Evolutionary conservation across 352 stramenopile genomes (phyloP), one percentile per base, ranked within the genome.

Genomic region (Globisporangium nodosum): DNA sequence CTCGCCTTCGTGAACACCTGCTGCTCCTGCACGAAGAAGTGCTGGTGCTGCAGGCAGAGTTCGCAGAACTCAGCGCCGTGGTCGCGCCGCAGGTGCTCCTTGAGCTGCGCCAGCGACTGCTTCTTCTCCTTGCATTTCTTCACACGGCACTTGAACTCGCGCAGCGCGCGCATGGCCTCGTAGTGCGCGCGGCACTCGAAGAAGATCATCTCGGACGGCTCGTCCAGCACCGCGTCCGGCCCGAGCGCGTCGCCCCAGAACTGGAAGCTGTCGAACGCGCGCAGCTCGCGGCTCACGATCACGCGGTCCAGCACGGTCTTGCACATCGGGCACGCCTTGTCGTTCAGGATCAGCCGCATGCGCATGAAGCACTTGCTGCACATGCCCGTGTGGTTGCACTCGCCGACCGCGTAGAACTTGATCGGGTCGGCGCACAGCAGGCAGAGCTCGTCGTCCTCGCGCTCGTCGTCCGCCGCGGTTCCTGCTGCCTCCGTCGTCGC

Each of bases 1-100:
- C 76, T 79, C 27, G 69, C 69, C 51, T 90, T 91, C 9, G 77
- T 82, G 60, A 88, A 93, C 59, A 90, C 74, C 50, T 86, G 78
- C 46, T 91, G 78, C 60, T 93, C 84, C 61, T 90, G 79, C 43
- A 90, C 74, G 58, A 91, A 93, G 48, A 90, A 90, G 16, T 85
- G 81, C 65, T 90, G 76, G 62, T 91, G 81, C 31, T 65, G 60
- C 42, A 93, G 60, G 35, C 84, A 93, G 15, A 93, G 61, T 45
- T 93, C 81, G 47, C 84, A 93, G 50, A 93, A 93, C 61, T 87
- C 80, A 20, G 76, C 74, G 31, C 70, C 66, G 64, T 93, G 84
- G 15, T 85, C 74, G 39, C 73, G 74, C 5, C 68, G 66, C 65
- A 93, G 61, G 49, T 93, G 84, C 46, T 89, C 76, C 55, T 90